Conservation (phyloP, 2,329 filamentous ascomycete species). For the Pseudogymnoascus sp. region DNA sequence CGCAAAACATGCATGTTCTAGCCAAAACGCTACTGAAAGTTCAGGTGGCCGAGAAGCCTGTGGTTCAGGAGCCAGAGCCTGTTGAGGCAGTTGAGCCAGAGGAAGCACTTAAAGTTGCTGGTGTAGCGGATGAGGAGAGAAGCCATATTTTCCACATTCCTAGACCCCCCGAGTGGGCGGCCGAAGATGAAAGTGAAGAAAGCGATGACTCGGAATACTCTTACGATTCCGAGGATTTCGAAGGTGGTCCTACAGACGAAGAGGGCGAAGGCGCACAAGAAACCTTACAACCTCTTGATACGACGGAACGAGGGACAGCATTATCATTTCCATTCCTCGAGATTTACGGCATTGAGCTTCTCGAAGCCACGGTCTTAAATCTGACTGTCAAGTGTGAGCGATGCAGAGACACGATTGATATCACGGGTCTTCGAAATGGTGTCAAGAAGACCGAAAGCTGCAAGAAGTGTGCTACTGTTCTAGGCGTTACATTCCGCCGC, state of each 20-base stretch:
- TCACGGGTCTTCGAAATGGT: slow-evolving; percentile 55
- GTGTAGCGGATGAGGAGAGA: slow-evolving; percentile 35
- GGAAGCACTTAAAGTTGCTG: slow-evolving; percentile 19
- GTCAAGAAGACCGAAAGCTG: slow-evolving; percentile 44
- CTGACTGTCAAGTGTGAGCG: slow-evolving; percentile 70
- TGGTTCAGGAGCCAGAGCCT: slow-evolving; percentile 13
- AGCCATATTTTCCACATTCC: slow-evolving; percentile 64
- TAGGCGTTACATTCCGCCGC: slow-evolving; percentile 50
- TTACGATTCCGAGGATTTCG: slow-evolving; percentile 33
- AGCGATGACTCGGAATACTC: slow-evolving; percentile 42
- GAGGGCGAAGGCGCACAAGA: neutral
- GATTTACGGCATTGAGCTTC: slow-evolving; percentile 66
- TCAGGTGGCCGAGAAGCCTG: slow-evolving; percentile 16
- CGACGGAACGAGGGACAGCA: slow-evolving; percentile 60
- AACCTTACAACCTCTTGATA: neutral
- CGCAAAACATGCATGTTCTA: slow-evolving; percentile 60
- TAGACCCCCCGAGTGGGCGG: slow-evolving; percentile 66
- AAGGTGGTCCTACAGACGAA: slow-evolving; percentile 34
- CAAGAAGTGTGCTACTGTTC: slow-evolving; percentile 47
- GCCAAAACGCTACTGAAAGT: slow-evolving; percentile 43
- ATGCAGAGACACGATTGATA: slow-evolving; percentile 65
- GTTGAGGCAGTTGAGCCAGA: slow-evolving; percentile 11
- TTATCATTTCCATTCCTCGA: slow-evolving; percentile 72
- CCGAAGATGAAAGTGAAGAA: slow-evolving; percentile 31
- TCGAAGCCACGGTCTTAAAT: slow-evolving; percentile 59